Evolutionary conservation across 805 yeast genomes (phyloP).

Genomic region (Saccharomyces mikatae): DNA sequence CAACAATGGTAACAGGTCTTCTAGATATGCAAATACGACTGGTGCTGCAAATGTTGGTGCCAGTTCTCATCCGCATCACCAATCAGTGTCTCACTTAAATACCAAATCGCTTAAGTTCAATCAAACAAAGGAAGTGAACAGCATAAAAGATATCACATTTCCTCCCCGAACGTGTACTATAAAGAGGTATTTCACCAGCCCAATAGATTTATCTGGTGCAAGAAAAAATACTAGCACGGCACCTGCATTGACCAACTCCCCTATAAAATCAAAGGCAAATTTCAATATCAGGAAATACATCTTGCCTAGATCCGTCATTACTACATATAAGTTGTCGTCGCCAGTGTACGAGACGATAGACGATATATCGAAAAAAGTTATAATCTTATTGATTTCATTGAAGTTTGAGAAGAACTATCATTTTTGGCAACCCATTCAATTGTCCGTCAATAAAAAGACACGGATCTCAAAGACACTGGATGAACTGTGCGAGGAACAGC

Average conservation of each 20-base stretch:
- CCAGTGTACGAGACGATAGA: neutral
- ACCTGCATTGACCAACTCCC: neutral
- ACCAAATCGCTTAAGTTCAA: neutral
- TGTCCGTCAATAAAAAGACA: neutral
- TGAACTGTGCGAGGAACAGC: neutral
- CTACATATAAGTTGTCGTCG: neutral
- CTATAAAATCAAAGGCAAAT: neutral
- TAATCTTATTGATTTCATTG: neutral
- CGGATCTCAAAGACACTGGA: neutral
- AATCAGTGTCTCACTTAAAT: neutral
- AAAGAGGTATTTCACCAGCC: neutral
- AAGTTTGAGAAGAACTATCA: neutral
- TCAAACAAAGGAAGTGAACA: neutral
- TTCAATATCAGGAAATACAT: neutral
- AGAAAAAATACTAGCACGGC: neutral
- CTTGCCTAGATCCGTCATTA: neutral
- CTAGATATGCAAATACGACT: neutral
- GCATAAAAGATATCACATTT: neutral
- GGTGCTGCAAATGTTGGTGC: neutral
- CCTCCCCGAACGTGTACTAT: neutral
- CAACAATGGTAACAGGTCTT: neutral
- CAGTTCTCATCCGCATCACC: neutral
- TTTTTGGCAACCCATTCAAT: neutral
- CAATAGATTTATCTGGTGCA: neutral
- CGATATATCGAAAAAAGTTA: neutral